Conservation (phyloP, 2,329 filamentous ascomycete species). For the Colletotrichum brevisporum region DNA sequence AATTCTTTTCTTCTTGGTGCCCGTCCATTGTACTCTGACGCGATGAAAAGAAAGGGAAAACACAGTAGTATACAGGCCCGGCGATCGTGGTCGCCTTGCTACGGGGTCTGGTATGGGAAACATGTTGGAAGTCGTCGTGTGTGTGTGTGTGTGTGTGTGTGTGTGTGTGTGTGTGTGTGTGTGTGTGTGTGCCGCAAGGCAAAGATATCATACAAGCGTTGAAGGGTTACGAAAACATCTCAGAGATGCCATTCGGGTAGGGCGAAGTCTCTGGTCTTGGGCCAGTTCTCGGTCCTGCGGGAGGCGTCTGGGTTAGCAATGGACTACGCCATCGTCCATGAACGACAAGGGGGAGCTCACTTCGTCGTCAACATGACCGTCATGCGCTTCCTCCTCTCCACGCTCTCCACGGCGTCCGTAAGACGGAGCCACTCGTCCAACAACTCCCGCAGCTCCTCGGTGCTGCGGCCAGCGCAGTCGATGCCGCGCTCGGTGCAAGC, state of each 20-base stretch:
- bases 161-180: constrained; percentile 1
- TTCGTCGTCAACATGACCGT: constrained; percentile 58
- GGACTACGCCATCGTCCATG: not conserved
- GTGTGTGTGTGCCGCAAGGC: not conserved
- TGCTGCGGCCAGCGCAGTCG: constrained; percentile 68
- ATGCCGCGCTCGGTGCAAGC: constrained; percentile 81
- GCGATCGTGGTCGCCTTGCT: constrained; percentile 8
- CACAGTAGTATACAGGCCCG: constrained; percentile 23
- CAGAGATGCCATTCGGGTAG: constrained; percentile 59
- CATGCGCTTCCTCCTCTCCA: constrained; percentile 55
- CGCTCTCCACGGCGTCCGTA: constrained; percentile 54
- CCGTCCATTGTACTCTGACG: constrained; percentile 24
- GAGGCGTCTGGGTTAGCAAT: constrained; percentile 29
- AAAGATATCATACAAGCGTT: not conserved
- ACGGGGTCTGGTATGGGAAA: not conserved
- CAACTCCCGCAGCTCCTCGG: constrained; percentile 66
- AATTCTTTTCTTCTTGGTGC: constrained; percentile 26
- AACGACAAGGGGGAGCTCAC: constrained; percentile 46
- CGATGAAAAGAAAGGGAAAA: constrained; percentile 3
- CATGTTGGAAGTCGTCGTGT: not conserved
- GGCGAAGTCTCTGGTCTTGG: constrained; percentile 55
- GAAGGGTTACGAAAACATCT: not conserved
- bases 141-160: constrained; percentile 1
- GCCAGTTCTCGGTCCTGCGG: constrained; percentile 56
- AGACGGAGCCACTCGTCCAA: constrained; percentile 64